Base-by-base conservation (phyloP, 768 basidiomycete species). In the Lepiota venenata region DNA sequence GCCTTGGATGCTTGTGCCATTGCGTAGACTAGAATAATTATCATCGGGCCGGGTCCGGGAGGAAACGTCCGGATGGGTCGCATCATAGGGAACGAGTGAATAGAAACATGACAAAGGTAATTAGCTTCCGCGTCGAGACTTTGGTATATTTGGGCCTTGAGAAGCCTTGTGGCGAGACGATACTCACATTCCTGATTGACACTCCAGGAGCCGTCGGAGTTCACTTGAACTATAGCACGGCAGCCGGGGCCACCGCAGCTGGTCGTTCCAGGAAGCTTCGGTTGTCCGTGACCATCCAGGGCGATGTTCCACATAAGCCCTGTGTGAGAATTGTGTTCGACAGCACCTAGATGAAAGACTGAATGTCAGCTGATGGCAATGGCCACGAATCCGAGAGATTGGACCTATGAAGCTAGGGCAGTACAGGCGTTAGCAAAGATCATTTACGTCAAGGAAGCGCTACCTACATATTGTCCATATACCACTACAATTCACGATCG, bases 221-320 rank as follows among this genome's bases (percentile, higher is more conserved):
- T 84, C 47, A 89, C 76, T 9, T 82, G 82, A 8, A 77, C 84
- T 14, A 90, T 76, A 8, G 78, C 77, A 6, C 87, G 78, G 60
- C 87, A 90, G 14, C 84, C 83, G 10, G 75, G 61, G 3, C 75
- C 76, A 3, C 74, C 72, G 59, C 88, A 90, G 50, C 81, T 85
- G 52, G 66, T 69, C 2, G 81, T 78, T 9, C 82, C 82, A 0
- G 85, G 84, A 15, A 84, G 73, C 61, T 75, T 77, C 5, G 88
- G 86, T 7, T 77, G 62, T 0, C 87, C 87, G 27, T 64, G 74
- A 1, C 75, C 69, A 47, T 88, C 81, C 18, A 87, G 74, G 3
- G 83, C 87, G 29, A 88, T 64, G 62, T 87, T 87, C 86, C 87
- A 90, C 81, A 87, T 85, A 20, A 88, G 64, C 0, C 71, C 84